These are phyloP conservation scores for Neocatenulostroma microsporum DNA, from an alignment of 2,329 filamentous ascomycete species.

Conservation along the genomic window DNA sequence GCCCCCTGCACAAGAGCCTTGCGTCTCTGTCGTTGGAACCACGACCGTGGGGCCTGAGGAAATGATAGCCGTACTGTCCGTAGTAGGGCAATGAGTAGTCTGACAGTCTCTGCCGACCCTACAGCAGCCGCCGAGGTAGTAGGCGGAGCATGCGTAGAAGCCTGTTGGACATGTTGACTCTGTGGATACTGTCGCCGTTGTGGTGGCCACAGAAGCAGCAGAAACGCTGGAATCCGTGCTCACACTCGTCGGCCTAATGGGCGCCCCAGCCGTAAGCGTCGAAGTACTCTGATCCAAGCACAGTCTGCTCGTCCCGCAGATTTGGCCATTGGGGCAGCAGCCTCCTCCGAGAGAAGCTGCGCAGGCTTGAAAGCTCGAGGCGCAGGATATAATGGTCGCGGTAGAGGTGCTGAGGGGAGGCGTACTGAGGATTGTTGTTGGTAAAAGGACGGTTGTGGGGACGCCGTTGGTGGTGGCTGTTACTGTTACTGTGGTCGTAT, in stretches of 20 bases:
- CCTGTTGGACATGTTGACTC: slow-evolving; percentile 69
- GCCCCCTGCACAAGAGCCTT: slow-evolving; percentile 59
- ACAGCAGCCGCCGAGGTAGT: slow-evolving; percentile 77
- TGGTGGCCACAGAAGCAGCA: slow-evolving; percentile 12
- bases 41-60: slow-evolving; percentile 61
- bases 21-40: slow-evolving; percentile 28
- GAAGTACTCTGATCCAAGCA: slow-evolving; percentile 28
- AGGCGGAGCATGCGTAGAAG: slow-evolving; percentile 83
- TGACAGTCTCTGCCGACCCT: slow-evolving; percentile 79
- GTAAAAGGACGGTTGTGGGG: slow-evolving; percentile 19
- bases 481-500: slow-evolving; percentile 23
- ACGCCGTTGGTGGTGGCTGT: slow-evolving; percentile 16
- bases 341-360: slow-evolving; percentile 40
- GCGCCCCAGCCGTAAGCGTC: slow-evolving; percentile 32
- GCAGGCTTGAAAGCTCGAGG: slow-evolving; percentile 40
- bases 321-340: slow-evolving; percentile 41
- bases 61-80: slow-evolving; percentile 56
- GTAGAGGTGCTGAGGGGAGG: slow-evolving; percentile 8
- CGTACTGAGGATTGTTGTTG: slow-evolving; percentile 23
- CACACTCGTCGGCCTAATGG: slow-evolving; percentile 15
- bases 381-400: slow-evolving; percentile 27
- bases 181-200: slow-evolving; percentile 21
- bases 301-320: slow-evolving; percentile 33
- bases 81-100: slow-evolving; percentile 65
- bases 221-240: slow-evolving; percentile 13